phyloP scores from a whole-genome alignment of 2,329 filamentous ascomycete species.

The Ophiosphaerella herpotricha region DNA sequence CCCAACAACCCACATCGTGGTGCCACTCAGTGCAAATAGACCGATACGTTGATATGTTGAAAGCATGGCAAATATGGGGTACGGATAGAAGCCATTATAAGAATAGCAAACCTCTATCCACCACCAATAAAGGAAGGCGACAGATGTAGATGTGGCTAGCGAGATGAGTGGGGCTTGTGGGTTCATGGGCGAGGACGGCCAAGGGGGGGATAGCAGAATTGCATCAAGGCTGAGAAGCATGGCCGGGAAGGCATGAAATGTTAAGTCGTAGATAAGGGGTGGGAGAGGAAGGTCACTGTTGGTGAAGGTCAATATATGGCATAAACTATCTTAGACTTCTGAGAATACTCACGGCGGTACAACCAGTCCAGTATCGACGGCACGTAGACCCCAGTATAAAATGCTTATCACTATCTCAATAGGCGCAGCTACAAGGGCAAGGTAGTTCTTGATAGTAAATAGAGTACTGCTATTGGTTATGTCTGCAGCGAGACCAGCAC shows the following conservation, averaged over 20 bases:
- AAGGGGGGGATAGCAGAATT: constrained; percentile 72
- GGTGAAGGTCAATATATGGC: too few species aligned
- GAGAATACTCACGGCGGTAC: constrained; percentile 45
- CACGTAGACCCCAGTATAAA: constrained; percentile 72
- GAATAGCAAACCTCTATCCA: constrained; percentile 76
- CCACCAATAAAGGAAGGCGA: constrained; percentile 73
- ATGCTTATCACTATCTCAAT: constrained; percentile 72
- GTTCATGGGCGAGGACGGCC: constrained; percentile 59
- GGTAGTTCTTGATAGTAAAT: constrained; percentile 69
- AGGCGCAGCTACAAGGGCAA: constrained; percentile 69
- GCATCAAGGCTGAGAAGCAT: constrained; percentile 68
- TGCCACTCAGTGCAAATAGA: constrained; percentile 71
- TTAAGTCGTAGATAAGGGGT: constrained; percentile 56
- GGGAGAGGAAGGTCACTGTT: constrained; percentile 36
- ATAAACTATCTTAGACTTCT: too few species aligned
- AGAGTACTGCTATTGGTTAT: constrained; percentile 58
- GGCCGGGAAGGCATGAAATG: constrained; percentile 60
- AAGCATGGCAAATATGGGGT: constrained; percentile 78
- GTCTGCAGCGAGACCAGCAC: constrained; percentile 66
- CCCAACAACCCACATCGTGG: constrained; percentile 73
- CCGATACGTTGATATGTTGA: constrained; percentile 67
- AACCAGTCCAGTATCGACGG: constrained; percentile 58
- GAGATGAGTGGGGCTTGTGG: constrained; percentile 58
- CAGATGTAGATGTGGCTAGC: constrained; percentile 59
- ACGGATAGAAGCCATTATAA: constrained; percentile 77